Percentiles rank a stretch among this genome's conserved stretches.
These are phyloP conservation scores for Pseudogymnoascus sp. DNA, from an alignment of 2,329 filamentous ascomycete species.

Conservation along the genomic window DNA sequence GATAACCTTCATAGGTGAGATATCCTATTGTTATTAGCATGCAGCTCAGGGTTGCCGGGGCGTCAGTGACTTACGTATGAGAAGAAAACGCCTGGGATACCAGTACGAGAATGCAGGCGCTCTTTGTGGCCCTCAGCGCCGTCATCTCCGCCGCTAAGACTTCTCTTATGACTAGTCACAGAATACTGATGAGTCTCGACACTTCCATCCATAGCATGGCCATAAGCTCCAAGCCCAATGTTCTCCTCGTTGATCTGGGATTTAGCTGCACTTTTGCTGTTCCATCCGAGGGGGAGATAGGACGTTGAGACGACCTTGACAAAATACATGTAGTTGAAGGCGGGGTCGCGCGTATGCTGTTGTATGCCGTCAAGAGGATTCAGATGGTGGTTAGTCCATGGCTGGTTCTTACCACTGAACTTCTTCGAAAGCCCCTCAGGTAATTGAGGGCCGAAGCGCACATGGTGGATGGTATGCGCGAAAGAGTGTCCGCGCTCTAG, in stretches of 20 bases:
- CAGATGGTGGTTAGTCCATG: slow-evolving; percentile 82
- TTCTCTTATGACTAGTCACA: slow-evolving; percentile 92
- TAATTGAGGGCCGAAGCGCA: slow-evolving; percentile 88
- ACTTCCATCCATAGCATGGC: slow-evolving; percentile 61
- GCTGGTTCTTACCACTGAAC: slow-evolving; percentile 43
- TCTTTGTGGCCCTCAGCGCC: slow-evolving; percentile 84
- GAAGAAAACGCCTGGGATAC: slow-evolving; percentile 97
- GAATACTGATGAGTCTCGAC: slow-evolving; percentile 98
- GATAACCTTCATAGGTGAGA: slow-evolving; percentile 98
- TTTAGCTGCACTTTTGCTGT: slow-evolving; percentile 43
- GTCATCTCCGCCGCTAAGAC: slow-evolving; percentile 74
- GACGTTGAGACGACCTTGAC: slow-evolving; percentile 96
- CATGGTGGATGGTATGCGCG: slow-evolving; percentile 75
- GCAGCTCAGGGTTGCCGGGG: background rate
- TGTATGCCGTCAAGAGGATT: slow-evolving; percentile 80
- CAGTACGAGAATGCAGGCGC: slow-evolving; percentile 77
- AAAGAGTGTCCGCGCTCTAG: slow-evolving; percentile 71
- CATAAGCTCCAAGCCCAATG: slow-evolving; percentile 58
- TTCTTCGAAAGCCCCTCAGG: slow-evolving; percentile 61
- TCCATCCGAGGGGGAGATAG: slow-evolving; percentile 87
- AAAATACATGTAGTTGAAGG: slow-evolving; percentile 98
- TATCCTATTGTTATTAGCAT: slow-evolving; percentile 53
- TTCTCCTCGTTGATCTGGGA: slow-evolving; percentile 39
- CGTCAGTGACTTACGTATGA: slow-evolving; percentile 64
- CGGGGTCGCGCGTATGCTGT: slow-evolving; percentile 70